These are phyloP conservation scores for Kokia cookei DNA, from an alignment of 441 rosid species.

Conservation along the genomic window DNA sequence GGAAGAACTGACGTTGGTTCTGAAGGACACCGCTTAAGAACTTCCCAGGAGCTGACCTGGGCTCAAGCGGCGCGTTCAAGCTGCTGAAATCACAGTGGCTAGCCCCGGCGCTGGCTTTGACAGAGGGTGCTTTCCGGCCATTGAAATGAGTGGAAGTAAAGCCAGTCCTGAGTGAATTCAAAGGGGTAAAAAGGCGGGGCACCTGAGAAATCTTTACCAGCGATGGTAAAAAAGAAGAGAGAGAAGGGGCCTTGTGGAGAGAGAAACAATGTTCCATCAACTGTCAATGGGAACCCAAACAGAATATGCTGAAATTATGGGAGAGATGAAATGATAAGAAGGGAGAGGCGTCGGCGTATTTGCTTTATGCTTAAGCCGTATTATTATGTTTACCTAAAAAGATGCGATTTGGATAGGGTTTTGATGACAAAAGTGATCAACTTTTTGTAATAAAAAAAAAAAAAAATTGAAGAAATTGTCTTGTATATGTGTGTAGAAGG, in stretches of 20 bases:
- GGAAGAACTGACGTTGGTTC: conserved; percentile 69
- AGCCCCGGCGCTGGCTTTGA: conserved; percentile 45
- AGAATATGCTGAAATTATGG: neutral
- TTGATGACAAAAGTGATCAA: neutral
- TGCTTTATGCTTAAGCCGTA: neutral
- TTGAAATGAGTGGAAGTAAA: neutral
- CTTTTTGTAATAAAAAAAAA: neutral
- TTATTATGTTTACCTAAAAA: neutral
- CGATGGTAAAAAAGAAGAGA: conserved; percentile 25
- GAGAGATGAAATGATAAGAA: neutral
- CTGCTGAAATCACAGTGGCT: conserved; percentile 77
- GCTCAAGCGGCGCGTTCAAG: conserved; percentile 78
- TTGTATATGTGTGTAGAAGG: neutral
- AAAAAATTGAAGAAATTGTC: neutral
- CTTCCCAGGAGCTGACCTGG: conserved; percentile 57
- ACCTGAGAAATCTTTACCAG: conserved; percentile 9
- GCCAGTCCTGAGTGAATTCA: neutral
- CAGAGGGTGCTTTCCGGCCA: conserved; percentile 6
- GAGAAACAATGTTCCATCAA: conserved; percentile 54
- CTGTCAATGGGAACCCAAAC: conserved; percentile 1
- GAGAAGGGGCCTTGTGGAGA: conserved; percentile 19
- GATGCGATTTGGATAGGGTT: conserved; percentile 2
- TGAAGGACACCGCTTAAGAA: conserved; percentile 56
- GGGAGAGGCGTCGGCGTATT: neutral
- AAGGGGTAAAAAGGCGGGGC: neutral